Percentiles rank a stretch among this genome's conserved stretches.
Evolutionary conservation across 2,329 filamentous ascomycete genomes (phyloP).

Genomic region (Colletotrichum gigasporum): DNA sequence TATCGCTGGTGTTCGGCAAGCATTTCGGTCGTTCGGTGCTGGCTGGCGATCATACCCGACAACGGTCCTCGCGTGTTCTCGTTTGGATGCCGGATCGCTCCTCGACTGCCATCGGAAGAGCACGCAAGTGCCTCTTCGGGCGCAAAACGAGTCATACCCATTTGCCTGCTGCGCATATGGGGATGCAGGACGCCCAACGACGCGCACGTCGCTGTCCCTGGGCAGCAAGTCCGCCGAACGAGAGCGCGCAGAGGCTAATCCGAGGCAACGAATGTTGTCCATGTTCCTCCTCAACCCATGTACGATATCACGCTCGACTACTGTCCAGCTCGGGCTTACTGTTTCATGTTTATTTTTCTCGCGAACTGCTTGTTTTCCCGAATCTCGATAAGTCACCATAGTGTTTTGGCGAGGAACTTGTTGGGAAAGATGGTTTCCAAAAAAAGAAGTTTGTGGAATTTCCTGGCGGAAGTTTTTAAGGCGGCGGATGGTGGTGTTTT

Average conservation of each 20-base stretch:
- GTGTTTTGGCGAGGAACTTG: slow-evolving; percentile 36
- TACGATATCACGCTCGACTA: slow-evolving; percentile 32
- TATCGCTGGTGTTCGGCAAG: slow-evolving; percentile 31
- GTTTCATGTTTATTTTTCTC: slow-evolving; percentile 24
- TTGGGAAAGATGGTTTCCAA: slow-evolving; percentile 31
- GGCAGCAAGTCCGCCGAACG: slow-evolving; percentile 1
- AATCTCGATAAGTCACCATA: not conserved
- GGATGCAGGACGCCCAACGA: not conserved
- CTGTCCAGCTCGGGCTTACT: slow-evolving; percentile 19
- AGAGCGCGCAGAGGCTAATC: slow-evolving; percentile 27
- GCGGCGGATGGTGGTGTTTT: slow-evolving; percentile 29
- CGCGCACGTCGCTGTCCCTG: not conserved
- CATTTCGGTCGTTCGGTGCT: slow-evolving; percentile 28
- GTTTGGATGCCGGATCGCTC: slow-evolving; percentile 1
- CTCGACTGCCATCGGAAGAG: not conserved
- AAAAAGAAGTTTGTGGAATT: slow-evolving; percentile 33
- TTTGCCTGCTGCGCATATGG: slow-evolving; percentile 15
- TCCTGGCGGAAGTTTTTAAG: slow-evolving; percentile 31
- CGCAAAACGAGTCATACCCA: not conserved
- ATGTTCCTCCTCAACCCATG: slow-evolving; percentile 10
- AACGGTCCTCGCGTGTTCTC: slow-evolving; percentile 7
- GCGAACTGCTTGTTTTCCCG: not conserved
- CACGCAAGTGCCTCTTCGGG: slow-evolving; percentile 14
- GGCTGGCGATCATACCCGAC: slow-evolving; percentile 10
- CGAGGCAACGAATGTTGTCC: slow-evolving; percentile 3